Evolutionary conservation across 257 asterid genomes (phyloP).

Genomic region (Solanum medicagineum): DNA sequence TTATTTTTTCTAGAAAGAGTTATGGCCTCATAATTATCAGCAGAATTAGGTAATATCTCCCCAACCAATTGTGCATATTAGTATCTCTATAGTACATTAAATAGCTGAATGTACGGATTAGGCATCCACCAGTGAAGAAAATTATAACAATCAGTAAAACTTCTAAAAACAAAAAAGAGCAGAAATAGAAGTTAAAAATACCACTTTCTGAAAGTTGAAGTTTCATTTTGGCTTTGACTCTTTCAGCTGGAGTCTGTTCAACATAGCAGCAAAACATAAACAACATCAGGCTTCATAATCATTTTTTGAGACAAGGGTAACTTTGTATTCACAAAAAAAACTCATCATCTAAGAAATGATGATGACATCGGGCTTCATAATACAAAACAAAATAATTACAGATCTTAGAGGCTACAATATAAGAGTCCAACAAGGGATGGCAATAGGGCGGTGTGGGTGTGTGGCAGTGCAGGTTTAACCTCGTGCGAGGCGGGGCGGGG

Average conservation of each 20-base stretch:
- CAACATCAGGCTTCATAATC: not conserved
- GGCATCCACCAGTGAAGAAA: not conserved
- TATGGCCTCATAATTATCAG: not conserved
- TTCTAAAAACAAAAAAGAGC: not conserved
- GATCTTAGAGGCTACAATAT: not conserved
- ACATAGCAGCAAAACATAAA: conserved; percentile 3
- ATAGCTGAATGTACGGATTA: not conserved
- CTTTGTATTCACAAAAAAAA: not conserved
- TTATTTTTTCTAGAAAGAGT: not conserved
- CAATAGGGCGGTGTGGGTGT: too few relatives aligned
- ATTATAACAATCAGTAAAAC: not conserved
- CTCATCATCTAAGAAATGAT: not conserved
- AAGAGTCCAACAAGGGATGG: not conserved
- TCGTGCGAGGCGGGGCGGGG: too few relatives aligned
- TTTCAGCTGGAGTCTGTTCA: conserved; percentile 71
- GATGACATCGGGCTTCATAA: not conserved
- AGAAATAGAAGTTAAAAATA: conserved; percentile 2
- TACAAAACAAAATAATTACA: not conserved
- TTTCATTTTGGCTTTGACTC: conserved; percentile 91
- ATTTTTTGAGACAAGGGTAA: not conserved
- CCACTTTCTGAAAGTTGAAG: conserved; percentile 87
- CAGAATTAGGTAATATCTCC: not conserved
- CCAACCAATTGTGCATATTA: not conserved
- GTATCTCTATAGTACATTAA: not conserved
- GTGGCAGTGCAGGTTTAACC: too few relatives aligned